Evolutionary conservation across 805 yeast species (phyloP).

Genomic region (Candida wancherniae): DNA sequence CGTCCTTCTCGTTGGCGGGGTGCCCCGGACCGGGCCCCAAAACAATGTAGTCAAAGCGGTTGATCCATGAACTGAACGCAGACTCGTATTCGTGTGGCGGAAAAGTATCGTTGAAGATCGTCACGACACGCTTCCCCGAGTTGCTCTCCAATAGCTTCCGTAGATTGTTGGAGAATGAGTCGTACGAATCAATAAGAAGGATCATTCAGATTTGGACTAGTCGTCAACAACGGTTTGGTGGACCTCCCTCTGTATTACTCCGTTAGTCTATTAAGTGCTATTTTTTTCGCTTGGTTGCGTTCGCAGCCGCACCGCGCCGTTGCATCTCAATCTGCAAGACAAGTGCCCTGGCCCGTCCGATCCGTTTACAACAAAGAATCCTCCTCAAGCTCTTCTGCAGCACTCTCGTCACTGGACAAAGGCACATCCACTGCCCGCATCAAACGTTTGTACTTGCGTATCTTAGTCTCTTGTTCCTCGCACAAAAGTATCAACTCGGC

Average conservation of each 20-base stretch:
- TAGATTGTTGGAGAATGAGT: slow-evolving; percentile 87
- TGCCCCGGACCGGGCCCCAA: slow-evolving; percentile 98
- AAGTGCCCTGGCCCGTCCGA: too few relatives aligned
- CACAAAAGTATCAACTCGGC: slow-evolving; percentile 61
- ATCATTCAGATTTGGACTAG: slow-evolving; percentile 36
- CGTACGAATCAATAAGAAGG: slow-evolving; percentile 86
- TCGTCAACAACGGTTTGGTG: too few relatives aligned
- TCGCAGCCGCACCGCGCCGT: too few relatives aligned
- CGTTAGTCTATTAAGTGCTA: too few relatives aligned
- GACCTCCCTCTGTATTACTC: too few relatives aligned
- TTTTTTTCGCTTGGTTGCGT: too few relatives aligned
- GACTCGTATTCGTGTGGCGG: slow-evolving; percentile 23
- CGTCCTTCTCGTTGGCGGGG: slow-evolving; percentile 58
- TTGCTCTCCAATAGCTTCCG: slow-evolving; percentile 54
- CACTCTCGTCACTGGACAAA: slow-evolving; percentile 68
- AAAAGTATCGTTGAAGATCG: slow-evolving; percentile 61
- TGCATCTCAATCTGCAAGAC: too few relatives aligned
- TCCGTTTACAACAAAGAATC: too few relatives aligned
- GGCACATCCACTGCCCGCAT: slow-evolving; percentile 52
- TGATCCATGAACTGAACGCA: slow-evolving; percentile 40
- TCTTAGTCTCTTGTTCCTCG: slow-evolving; percentile 70
- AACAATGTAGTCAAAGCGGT: slow-evolving; percentile 65
- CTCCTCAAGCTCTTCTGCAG: slow-evolving; percentile 52
- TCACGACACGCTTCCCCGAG: slow-evolving; percentile 45
- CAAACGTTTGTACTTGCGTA: slow-evolving; percentile 49